Conservation (phyloP, 1,284 basidiomycete species). For the Cystobasidium sp. region DNA sequence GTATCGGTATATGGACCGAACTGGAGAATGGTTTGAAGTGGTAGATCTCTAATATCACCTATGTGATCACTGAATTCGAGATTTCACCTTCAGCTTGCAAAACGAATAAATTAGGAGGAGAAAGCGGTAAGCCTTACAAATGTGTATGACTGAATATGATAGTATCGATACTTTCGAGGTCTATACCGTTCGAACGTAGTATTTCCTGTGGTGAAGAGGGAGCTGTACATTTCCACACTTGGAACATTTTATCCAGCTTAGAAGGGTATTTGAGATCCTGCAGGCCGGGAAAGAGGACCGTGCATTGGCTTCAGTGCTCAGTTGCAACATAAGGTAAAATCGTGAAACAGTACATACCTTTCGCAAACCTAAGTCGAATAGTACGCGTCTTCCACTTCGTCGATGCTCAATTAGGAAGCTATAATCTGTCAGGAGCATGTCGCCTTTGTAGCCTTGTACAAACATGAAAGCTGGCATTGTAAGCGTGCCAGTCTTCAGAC, state of each 20-base stretch:
- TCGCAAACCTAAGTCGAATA: constrained; percentile 25
- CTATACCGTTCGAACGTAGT: background rate
- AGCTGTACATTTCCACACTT: constrained; percentile 17
- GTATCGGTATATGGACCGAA: constrained; percentile 10
- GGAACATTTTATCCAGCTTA: constrained; percentile 1
- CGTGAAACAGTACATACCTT: background rate
- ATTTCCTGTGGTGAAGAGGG: constrained; percentile 2
- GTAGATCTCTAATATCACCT: constrained; percentile 11
- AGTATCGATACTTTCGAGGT: background rate
- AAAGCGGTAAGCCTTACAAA: background rate
- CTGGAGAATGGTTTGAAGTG: background rate
- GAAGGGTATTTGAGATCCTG: constrained; percentile 12
- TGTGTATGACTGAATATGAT: constrained; percentile 33
- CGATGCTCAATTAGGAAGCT: constrained; percentile 33
- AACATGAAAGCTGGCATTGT: constrained; percentile 27
- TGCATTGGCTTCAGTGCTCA: background rate
- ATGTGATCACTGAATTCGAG: constrained; percentile 36
- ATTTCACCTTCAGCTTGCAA: no score
- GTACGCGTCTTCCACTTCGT: background rate
- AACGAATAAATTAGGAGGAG: background rate
- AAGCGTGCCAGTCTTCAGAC: constrained; percentile 12
- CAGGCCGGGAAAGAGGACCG: background rate
- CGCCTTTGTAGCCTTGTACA: constrained; percentile 27
- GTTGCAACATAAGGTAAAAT: background rate
- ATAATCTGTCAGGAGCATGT: constrained; percentile 26